phyloP scores from a whole-genome alignment of 139 green algal species.

The Closterium sp. region DNA sequence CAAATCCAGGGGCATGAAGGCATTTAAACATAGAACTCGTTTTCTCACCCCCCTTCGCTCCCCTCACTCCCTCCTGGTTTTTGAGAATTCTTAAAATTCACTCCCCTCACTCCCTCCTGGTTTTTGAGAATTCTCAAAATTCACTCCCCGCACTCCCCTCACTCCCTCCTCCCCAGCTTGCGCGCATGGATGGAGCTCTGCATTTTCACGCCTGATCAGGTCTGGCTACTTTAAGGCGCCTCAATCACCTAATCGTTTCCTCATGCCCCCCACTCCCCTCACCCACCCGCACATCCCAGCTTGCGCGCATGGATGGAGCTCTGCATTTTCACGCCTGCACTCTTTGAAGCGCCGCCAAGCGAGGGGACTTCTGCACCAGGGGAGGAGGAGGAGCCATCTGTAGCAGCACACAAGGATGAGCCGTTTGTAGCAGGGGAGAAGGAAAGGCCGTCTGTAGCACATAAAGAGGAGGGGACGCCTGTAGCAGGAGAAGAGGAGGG shows the following conservation, averaged over 20 bases:
- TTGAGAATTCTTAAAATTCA: too few species aligned
- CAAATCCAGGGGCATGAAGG: too few species aligned
- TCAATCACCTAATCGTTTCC: too few species aligned
- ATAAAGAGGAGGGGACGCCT: neutral
- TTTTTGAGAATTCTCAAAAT: too few species aligned
- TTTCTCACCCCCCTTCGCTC: too few species aligned
- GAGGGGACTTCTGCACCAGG: neutral
- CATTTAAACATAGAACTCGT: too few species aligned
- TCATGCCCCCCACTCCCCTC: neutral
- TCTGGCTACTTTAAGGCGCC: too few species aligned
- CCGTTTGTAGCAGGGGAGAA: neutral
- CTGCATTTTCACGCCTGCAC: neutral
- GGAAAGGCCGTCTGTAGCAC: neutral
- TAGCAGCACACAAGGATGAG: neutral
- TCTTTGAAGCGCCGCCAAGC: neutral
- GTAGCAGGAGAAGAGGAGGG: neutral
- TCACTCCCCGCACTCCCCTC: too few species aligned
- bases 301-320: neutral
- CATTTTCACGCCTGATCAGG: too few species aligned
- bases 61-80: neutral
- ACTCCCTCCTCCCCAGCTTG: too few species aligned
- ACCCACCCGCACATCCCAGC: neutral
- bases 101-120: too few species aligned
- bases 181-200: too few species aligned
- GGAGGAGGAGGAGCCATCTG: neutral